Evolutionary conservation across 2,329 filamentous ascomycete species (phyloP).

Genomic region (Clarireedia hainanense): DNA sequence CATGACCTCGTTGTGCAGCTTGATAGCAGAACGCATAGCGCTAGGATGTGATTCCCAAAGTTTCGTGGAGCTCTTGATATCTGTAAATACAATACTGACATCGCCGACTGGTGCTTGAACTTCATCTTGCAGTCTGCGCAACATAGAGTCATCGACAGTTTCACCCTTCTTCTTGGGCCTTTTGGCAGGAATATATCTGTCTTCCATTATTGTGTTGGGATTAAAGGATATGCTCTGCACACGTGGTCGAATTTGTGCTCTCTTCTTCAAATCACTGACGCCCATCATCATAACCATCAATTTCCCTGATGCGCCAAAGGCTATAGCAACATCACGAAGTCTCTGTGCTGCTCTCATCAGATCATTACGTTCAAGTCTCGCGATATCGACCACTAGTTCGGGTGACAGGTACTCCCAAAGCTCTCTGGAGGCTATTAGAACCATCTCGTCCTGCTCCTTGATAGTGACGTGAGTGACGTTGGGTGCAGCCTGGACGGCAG

Average conservation of each 20-base stretch:
- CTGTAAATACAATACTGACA: conserved; percentile 91
- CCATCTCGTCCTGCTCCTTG: conserved; percentile 85
- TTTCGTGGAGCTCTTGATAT: conserved; percentile 97
- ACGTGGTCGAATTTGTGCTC: conserved; percentile 63
- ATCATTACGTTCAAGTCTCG: conserved; percentile 76
- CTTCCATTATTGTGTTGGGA: conserved; percentile 64
- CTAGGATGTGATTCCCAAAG: conserved; percentile 93
- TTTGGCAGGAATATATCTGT: conserved; percentile 57
- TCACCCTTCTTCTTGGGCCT: conserved; percentile 58
- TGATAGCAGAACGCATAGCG: conserved; percentile 94
- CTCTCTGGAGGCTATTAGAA: conserved; percentile 83
- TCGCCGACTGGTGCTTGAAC: conserved; percentile 87
- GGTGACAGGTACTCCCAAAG: conserved; percentile 92
- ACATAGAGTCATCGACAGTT: conserved; percentile 68
- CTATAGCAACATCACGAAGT: conserved; percentile 87
- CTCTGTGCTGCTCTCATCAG: conserved; percentile 94
- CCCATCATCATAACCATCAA: conserved; percentile 99
- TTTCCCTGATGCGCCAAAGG: conserved; percentile 88
- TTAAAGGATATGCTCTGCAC: conserved; percentile 76
- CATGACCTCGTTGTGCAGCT: conserved; percentile 96
- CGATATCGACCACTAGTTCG: conserved; percentile 86
- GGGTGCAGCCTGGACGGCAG: conserved; percentile 85
- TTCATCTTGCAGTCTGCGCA: conserved; percentile 80
- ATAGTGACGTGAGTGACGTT: conserved; percentile 72
- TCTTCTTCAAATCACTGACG: conserved; percentile 80